phyloP scores from a whole-genome alignment of 129 eudicot species.

The Deinandra increscens region DNA sequence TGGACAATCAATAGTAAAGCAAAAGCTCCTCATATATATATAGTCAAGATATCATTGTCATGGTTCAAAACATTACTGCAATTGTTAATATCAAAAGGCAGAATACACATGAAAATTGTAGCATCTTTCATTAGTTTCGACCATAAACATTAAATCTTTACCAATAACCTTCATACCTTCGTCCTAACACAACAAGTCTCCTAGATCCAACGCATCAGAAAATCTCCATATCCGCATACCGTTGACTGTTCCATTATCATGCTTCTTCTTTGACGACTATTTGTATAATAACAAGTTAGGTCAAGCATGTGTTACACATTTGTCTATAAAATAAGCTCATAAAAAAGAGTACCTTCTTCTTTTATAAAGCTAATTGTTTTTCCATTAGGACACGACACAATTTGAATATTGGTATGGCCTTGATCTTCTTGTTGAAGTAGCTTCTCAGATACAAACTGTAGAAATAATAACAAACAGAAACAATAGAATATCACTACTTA shows the following conservation, averaged over 20 bases:
- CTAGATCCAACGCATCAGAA: not conserved
- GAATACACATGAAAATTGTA: too few species aligned
- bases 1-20: not conserved
- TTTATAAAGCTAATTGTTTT: not conserved
- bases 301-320: not conserved
- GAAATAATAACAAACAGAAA: not conserved
- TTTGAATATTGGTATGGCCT: not conserved
- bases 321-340: not conserved
- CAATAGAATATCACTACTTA: not conserved
- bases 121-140: not conserved
- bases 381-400: not conserved
- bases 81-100: too few species aligned
- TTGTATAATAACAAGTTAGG: not conserved
- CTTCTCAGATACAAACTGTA: conserved; percentile 3
- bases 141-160: not conserved
- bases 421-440: conserved; percentile 15
- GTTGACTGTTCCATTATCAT: not conserved
- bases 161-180: not conserved
- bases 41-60: too few species aligned
- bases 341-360: too few species aligned
- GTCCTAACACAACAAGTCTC: not conserved
- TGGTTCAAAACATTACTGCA: not conserved
- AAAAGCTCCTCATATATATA: not conserved
- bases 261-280: not conserved
- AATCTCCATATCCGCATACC: not conserved